A percentile compares a stretch with the other conserved stretches of the same genome.
phyloP scores from a whole-genome alignment of 805 yeast species.

The Candida nitratophila region DNA sequence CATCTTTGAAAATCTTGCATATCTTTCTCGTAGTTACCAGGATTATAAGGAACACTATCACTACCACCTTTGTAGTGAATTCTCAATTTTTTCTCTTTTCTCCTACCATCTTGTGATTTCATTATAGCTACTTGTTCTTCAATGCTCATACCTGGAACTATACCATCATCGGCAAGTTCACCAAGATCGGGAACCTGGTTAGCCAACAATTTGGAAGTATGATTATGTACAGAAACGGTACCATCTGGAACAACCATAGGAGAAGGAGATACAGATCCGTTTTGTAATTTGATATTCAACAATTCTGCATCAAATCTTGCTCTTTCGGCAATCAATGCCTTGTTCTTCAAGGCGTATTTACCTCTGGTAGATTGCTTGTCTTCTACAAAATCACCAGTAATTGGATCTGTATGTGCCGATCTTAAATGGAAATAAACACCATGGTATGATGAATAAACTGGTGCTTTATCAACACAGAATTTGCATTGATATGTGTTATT shows the following conservation, averaged over 20 bases:
- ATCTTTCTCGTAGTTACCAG: neutral
- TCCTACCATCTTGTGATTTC: too few species aligned
- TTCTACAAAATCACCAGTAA: constrained; percentile 10
- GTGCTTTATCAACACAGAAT: constrained; percentile 8
- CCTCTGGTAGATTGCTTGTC: constrained; percentile 2
- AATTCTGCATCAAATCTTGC: neutral
- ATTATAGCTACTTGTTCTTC: too few species aligned
- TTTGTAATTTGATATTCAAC: neutral
- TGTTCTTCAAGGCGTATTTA: constrained; percentile 1
- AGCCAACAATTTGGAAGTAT: too few species aligned
- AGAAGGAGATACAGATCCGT: neutral
- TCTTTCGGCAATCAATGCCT: constrained; percentile 1
- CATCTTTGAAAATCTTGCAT: neutral
- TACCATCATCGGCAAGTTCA: too few species aligned
- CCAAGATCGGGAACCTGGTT: too few species aligned
- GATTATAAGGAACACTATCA: neutral
- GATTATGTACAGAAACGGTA: too few species aligned
- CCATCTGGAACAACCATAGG: neutral
- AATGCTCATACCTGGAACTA: too few species aligned
- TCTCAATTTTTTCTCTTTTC: too few species aligned
- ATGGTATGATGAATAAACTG: constrained; percentile 13
- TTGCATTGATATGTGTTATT: constrained; percentile 11
- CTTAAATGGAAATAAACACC: constrained; percentile 19
- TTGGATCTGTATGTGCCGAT: constrained; percentile 12
- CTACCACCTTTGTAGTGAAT: too few species aligned